These are phyloP conservation scores for Penicillium argentinense DNA, from an alignment of 495 filamentous ascomycete species.

Conservation along the genomic window DNA sequence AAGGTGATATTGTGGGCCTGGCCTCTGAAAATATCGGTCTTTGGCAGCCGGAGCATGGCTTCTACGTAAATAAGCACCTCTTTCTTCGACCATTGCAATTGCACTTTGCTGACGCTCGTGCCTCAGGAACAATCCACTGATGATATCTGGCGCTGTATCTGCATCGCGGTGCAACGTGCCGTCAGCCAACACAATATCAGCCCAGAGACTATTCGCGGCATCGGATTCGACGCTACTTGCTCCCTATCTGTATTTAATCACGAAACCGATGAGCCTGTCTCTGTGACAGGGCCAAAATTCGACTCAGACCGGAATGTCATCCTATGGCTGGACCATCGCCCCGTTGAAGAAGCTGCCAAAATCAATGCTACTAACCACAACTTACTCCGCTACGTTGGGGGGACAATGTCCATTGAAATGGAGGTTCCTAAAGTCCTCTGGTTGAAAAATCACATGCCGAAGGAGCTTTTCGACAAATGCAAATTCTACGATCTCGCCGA, in stretches of 20 bases:
- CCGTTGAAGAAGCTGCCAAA: constrained; percentile 80
- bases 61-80: constrained; percentile 63
- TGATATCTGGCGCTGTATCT: constrained; percentile 94
- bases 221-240: constrained; percentile 97
- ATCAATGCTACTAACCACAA: constrained; percentile 93
- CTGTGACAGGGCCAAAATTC: constrained; percentile 85
- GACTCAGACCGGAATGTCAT: constrained; percentile 85
- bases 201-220: constrained; percentile 69
- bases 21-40: constrained; percentile 88
- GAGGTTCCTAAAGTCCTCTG: constrained; percentile 97
- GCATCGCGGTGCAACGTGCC: constrained; percentile 73
- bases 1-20: constrained; percentile 89
- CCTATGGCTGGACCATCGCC: constrained; percentile 90
- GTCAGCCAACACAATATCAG: constrained; percentile 77
- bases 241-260: constrained; percentile 86
- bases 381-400: constrained; percentile 92
- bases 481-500: constrained; percentile 96
- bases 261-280: constrained; percentile 85
- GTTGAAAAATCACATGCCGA: constrained; percentile 98
- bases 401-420: constrained; percentile 98
- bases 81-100: not conserved
- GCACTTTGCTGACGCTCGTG: constrained; percentile 18
- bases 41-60: constrained; percentile 88
- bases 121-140: constrained; percentile 94
- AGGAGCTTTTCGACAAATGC: constrained; percentile 82